Evolutionary conservation across 2,329 filamentous ascomycete genomes (phyloP).

Genomic region (Colletotrichum orbiculare): DNA sequence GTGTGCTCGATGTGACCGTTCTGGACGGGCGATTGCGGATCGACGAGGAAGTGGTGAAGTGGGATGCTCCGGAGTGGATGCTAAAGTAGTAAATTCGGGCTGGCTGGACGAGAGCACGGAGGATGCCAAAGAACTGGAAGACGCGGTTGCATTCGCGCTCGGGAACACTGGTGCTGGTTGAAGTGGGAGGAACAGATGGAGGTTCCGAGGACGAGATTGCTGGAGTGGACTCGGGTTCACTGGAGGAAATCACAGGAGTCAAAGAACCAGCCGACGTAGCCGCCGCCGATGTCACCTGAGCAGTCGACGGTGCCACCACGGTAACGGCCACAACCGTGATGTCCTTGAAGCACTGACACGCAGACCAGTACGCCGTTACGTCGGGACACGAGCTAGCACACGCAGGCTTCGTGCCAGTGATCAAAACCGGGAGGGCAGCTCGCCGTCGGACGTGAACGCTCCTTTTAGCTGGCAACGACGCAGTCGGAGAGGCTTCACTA

Average conservation of each 20-base stretch:
- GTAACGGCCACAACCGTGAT: slow-evolving; percentile 33
- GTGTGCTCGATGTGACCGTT: too few species aligned
- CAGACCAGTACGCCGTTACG: slow-evolving; percentile 35
- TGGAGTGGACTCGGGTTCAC: too few species aligned
- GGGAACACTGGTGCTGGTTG: not conserved
- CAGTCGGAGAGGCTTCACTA: not conserved
- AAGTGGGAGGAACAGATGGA: too few species aligned
- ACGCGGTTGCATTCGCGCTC: too few species aligned
- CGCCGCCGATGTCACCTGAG: not conserved
- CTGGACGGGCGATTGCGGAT: too few species aligned
- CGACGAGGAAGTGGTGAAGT: too few species aligned
- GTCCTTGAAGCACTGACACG: slow-evolving; percentile 39
- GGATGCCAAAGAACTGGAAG: too few species aligned
- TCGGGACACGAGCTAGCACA: slow-evolving; percentile 38
- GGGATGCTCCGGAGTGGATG: too few species aligned
- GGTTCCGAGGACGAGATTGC: too few species aligned
- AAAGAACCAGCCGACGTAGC: not conserved
- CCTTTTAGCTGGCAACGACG: not conserved
- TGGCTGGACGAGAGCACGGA: too few species aligned
- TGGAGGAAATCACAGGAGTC: not conserved
- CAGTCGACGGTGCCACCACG: slow-evolving; percentile 18
- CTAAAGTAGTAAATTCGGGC: too few species aligned
- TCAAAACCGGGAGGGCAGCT: not conserved
- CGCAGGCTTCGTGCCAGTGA: slow-evolving; percentile 26
- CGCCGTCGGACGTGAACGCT: slow-evolving; percentile 20